A percentile compares a stretch with the other conserved stretches of the same genome.
These are phyloP conservation scores for Ophiocordyceps australis DNA, from an alignment of 2,329 filamentous ascomycete species.

Conservation along the genomic window DNA sequence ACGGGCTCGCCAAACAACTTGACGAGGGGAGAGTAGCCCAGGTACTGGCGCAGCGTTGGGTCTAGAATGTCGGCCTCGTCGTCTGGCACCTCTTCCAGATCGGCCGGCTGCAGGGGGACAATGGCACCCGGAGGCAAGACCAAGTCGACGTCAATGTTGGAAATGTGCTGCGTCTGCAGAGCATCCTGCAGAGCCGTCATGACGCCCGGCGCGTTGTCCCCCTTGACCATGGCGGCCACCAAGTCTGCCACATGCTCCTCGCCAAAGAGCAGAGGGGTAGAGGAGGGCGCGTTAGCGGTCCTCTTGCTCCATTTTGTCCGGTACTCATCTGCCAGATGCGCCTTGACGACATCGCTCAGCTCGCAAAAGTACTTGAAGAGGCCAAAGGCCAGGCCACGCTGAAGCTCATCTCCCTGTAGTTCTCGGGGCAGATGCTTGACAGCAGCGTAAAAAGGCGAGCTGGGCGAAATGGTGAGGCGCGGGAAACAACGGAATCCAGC, in stretches of 20 bases:
- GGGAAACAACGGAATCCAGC: constrained; percentile 82
- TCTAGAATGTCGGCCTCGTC: constrained; percentile 50
- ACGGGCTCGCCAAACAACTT: constrained; percentile 67
- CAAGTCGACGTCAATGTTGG: constrained; percentile 75
- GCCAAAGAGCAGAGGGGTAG: constrained; percentile 55
- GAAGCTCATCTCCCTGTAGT: constrained; percentile 88
- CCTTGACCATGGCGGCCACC: constrained; percentile 65
- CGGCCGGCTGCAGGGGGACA: constrained; percentile 39
- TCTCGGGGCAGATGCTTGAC: constrained; percentile 83
- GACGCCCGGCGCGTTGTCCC: constrained; percentile 59
- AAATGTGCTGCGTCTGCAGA: constrained; percentile 64
- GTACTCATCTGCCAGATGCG: constrained; percentile 42
- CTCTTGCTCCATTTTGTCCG: too few species aligned
- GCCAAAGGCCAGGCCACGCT: constrained; percentile 78
- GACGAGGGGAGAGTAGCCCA: constrained; percentile 58
- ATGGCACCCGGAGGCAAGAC: constrained; percentile 67
- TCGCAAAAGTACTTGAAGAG: constrained; percentile 90
- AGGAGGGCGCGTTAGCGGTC: constrained; percentile 42
- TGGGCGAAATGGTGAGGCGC: constrained; percentile 83
- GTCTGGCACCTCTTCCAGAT: constrained; percentile 38
- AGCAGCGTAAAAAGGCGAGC: constrained; percentile 76
- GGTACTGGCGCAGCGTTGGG: constrained; percentile 51
- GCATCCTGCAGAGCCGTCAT: constrained; percentile 57
- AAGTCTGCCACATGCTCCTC: constrained; percentile 88
- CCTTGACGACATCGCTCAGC: constrained; percentile 60